Evolutionary conservation across 2,329 filamentous ascomycete species (phyloP).

Genomic region (Aspergillus sp.): DNA sequence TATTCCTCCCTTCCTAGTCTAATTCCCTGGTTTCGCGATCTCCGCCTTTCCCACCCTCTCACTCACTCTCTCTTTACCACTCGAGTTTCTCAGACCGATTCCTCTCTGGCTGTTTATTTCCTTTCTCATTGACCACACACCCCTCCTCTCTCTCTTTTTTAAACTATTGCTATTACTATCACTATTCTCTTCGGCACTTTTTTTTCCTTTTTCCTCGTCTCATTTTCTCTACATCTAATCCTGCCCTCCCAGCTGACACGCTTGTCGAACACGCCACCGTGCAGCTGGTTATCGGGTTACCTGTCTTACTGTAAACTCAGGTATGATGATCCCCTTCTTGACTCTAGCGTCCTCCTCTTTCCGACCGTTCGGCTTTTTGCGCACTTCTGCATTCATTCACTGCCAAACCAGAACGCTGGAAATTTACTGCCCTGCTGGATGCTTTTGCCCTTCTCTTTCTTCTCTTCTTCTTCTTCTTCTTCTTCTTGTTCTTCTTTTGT

Average conservation of each 20-base stretch:
- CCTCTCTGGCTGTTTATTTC: constrained; percentile 7
- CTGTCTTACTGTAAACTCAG: constrained; percentile 12
- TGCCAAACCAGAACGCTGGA: constrained; percentile 5
- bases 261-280: constrained; percentile 23
- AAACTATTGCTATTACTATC: too few relatives aligned
- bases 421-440: background rate
- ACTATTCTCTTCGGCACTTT: background rate
- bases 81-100: constrained; percentile 2
- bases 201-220: constrained; percentile 22
- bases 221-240: constrained; percentile 27
- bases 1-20: constrained; percentile 4
- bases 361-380: constrained; percentile 15
- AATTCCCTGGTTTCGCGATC: constrained; percentile 10
- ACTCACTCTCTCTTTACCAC: constrained; percentile 2
- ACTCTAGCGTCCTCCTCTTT: constrained; percentile 4
- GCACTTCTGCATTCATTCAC: constrained; percentile 10
- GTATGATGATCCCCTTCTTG: constrained; percentile 1
- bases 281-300: constrained; percentile 13
- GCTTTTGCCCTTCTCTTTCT: background rate
- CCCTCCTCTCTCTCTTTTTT: constrained; percentile 16
- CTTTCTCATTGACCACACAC: constrained; percentile 14
- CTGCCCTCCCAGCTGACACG: constrained; percentile 24
- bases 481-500: background rate
- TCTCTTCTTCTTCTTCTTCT: background rate
- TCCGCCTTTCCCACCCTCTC: constrained; percentile 1